Percentiles rank a stretch among this genome's conserved stretches.
These are phyloP conservation scores for Coniosporium tulheliwenetii DNA, from an alignment of 2,329 filamentous ascomycete genomes.

Conservation along the genomic window DNA sequence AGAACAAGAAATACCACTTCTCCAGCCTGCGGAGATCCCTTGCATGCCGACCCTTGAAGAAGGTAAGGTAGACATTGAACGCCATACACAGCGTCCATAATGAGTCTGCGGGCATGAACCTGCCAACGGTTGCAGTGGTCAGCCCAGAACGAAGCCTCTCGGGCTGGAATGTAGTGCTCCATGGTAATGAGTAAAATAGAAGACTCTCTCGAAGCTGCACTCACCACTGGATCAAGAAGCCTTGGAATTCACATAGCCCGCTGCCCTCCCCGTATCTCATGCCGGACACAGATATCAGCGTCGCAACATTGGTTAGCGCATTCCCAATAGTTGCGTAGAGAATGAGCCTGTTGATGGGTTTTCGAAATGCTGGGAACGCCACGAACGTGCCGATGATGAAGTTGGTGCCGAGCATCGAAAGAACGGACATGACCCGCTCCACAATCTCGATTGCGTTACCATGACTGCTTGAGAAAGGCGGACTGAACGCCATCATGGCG, in stretches of 20 bases:
- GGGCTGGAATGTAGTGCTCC: no score
- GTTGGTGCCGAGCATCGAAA: constrained; percentile 55
- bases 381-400: constrained; percentile 61
- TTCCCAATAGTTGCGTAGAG: constrained; percentile 79
- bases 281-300: constrained; percentile 52
- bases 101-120: constrained; percentile 65
- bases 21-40: constrained; percentile 50
- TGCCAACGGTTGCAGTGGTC: constrained; percentile 17
- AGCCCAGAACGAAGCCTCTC: no score
- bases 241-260: constrained; percentile 60
- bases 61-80: constrained; percentile 67
- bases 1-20: constrained; percentile 50
- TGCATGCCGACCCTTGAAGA: constrained; percentile 58
- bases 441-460: constrained; percentile 38
- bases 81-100: constrained; percentile 73
- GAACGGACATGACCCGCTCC: constrained; percentile 52
- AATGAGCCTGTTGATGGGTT: constrained; percentile 73
- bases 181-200: no score
- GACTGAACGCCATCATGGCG: no score
- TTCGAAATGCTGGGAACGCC: constrained; percentile 55
- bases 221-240: constrained; percentile 51
- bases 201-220: not conserved
- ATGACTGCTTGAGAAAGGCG: no score
- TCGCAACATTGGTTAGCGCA: constrained; percentile 60
- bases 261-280: constrained; percentile 30